Evolutionary conservation across 2,329 filamentous ascomycete genomes (phyloP), one percentile per base, ranked within the genome.

Genomic region (Huntiella savannae): DNA sequence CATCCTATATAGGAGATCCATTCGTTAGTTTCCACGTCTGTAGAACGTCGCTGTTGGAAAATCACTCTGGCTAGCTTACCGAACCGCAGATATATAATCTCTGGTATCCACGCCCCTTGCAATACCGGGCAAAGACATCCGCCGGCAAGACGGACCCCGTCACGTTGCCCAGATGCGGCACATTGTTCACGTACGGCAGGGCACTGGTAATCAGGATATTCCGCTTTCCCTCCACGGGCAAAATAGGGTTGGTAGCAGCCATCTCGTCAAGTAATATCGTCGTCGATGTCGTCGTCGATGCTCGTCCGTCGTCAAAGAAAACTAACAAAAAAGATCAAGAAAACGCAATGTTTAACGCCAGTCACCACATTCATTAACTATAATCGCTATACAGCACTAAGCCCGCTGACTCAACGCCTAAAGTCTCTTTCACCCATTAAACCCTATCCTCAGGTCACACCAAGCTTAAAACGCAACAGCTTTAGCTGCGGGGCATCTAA

Each of bases 181-280:
- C 75, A 56, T 79, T 75, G 60, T 79, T 77, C 53, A 70, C 64
- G 56, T 94, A 94, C 37, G 86, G 86, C 41, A 95, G 63, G n/a
- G 87, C 87, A 55, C 81, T 88, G 38, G 88, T 94, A 56, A 96
- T 79, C 52, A 96, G 73, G 55, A 92, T 76, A 62, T 95, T 96
- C 56, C 78, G 73, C 69, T 93, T 79, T 54, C 80, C 82, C 59
- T 75, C 65, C 56, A 75, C 63, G 53, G 81, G 81, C 53, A 83
- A 61, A 51, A 80, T 73, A 52, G 65, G 64, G 49, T 52, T 50
- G 43, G 52, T 52, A 42, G 54, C 45, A 34, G 49, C 49, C 49
- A 50, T 50, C 6, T 28, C 22, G 22, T 28, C 22, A 28, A 3
- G 8, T 28, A 28, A 28, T 28, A 8, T 28, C 22, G 5, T 28